Evolutionary conservation across 2,329 filamentous ascomycete species (phyloP).

Genomic region (Talaromyces verruculosus): DNA sequence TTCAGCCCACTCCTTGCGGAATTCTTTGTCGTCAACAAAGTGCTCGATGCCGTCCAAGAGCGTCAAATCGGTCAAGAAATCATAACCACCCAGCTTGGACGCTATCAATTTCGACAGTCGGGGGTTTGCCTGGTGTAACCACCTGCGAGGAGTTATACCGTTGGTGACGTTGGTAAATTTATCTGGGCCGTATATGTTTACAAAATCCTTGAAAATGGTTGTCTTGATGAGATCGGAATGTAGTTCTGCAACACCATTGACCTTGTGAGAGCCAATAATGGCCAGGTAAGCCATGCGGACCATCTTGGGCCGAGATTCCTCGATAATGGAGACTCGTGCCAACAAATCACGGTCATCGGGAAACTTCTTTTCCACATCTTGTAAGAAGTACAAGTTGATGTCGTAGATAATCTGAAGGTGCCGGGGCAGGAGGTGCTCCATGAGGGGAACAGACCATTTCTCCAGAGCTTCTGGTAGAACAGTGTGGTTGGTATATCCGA

Average conservation of each 20-base stretch:
- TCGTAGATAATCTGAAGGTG: slow-evolving; percentile 98
- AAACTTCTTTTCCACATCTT: slow-evolving; percentile 84
- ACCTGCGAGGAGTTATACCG: slow-evolving; percentile 91
- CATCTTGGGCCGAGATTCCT: slow-evolving; percentile 96
- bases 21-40: slow-evolving; percentile 80
- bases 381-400: slow-evolving; percentile 92
- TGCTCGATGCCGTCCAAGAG: slow-evolving; percentile 80
- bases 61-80: slow-evolving; percentile 88
- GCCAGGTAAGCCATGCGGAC: slow-evolving; percentile 95
- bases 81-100: slow-evolving; percentile 77
- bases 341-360: slow-evolving; percentile 87
- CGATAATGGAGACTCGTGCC: slow-evolving; percentile 87
- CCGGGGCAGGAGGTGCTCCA: slow-evolving; percentile 89
- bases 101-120: slow-evolving; percentile 88
- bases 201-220: slow-evolving; percentile 99
- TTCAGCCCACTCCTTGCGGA: slow-evolving; percentile 91
- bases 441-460: slow-evolving; percentile 93
- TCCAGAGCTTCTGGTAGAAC: slow-evolving; percentile 94
- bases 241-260: slow-evolving; percentile 96
- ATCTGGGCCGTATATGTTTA: slow-evolving; percentile 88
- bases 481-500: slow-evolving; percentile 98
- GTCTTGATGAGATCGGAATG: slow-evolving; percentile 98
- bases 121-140: slow-evolving; percentile 97
- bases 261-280: slow-evolving; percentile 96
- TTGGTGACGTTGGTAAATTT: slow-evolving; percentile 99